phyloP scores from a whole-genome alignment of 306 rosid species.

The Coriaria nepalensis region DNA sequence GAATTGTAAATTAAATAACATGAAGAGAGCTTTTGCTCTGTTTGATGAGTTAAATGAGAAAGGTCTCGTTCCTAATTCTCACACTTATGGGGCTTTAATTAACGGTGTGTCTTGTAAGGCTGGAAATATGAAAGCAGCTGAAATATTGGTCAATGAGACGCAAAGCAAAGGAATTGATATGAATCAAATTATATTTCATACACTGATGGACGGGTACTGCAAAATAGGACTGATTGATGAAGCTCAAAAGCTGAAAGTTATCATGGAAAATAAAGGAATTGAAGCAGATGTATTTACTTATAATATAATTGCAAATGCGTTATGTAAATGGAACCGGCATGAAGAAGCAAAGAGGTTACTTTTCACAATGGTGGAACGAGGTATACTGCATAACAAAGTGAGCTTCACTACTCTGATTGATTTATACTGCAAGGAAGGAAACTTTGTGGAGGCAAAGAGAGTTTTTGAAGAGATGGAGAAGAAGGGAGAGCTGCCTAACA shows the following conservation, averaged over 20 bases:
- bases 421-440: slow-evolving; percentile 75
- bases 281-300: slow-evolving; percentile 40
- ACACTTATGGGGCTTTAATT: slow-evolving; percentile 50
- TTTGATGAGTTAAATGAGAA: slow-evolving; percentile 57
- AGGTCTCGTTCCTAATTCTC: slow-evolving; percentile 40
- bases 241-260: slow-evolving; percentile 36
- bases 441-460: slow-evolving; percentile 53
- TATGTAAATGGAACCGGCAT: slow-evolving; percentile 31
- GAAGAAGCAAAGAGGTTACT: slow-evolving; percentile 56
- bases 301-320: slow-evolving; percentile 52
- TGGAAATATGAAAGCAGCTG: slow-evolving; percentile 62
- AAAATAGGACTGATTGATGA: slow-evolving; percentile 53
- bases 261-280: slow-evolving; percentile 55
- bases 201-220: slow-evolving; percentile 64
- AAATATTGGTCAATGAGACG: slow-evolving; percentile 55
- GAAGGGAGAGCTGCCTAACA: slow-evolving; percentile 42
- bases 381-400: slow-evolving; percentile 44
- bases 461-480: slow-evolving; percentile 42
- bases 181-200: slow-evolving; percentile 46
- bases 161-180: slow-evolving; percentile 38
- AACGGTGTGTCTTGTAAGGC: slow-evolving; percentile 59
- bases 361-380: slow-evolving; percentile 50
- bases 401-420: slow-evolving; percentile 49
- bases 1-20: slow-evolving; percentile 43
- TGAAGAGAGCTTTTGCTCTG: slow-evolving; percentile 46